Conservation (phyloP, 129 eudicot genomes). For the Centella asiatica region DNA sequence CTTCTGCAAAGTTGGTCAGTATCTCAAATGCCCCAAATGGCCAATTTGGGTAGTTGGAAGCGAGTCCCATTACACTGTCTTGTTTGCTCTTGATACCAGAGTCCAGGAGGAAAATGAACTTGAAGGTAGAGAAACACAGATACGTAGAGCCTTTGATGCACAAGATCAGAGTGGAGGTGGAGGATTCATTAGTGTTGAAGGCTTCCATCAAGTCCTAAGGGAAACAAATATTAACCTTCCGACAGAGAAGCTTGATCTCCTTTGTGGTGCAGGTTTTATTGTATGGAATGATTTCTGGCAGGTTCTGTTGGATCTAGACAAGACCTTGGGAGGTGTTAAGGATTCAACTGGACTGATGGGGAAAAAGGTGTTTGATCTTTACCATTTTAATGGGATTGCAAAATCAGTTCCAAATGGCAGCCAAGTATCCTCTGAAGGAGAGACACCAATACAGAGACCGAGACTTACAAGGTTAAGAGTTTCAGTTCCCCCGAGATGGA, state of each 20-base stretch:
- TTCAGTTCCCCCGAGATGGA: slow-evolving; percentile 95
- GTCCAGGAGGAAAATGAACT: slow-evolving; percentile 90
- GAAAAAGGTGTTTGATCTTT: slow-evolving; percentile 77
- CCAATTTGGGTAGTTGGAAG: slow-evolving; percentile 98
- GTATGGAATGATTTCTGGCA: slow-evolving; percentile 99
- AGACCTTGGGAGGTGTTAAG: slow-evolving; percentile 70
- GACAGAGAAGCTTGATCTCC: slow-evolving; percentile 50
- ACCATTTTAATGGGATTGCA: slow-evolving; percentile 94
- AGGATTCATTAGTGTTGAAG: slow-evolving; percentile 82
- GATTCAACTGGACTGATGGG: slow-evolving; percentile 91
- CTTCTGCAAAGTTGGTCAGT: slow-evolving; percentile 84
- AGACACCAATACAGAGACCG: slow-evolving; percentile 62
- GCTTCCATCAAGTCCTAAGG: slow-evolving; percentile 70
- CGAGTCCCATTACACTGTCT: slow-evolving; percentile 88
- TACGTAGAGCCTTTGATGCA: slow-evolving; percentile 86
- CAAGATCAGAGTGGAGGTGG: slow-evolving; percentile 99
- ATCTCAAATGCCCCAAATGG: slow-evolving; percentile 81
- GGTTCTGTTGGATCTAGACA: slow-evolving; percentile 73
- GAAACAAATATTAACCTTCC: slow-evolving; percentile 62
- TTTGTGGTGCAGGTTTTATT: slow-evolving; percentile 65
- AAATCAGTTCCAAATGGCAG: slow-evolving; percentile 53
- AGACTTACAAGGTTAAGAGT: slow-evolving; percentile 73
- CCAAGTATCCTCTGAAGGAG: slow-evolving; percentile 39
- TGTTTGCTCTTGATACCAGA: slow-evolving; percentile 65
- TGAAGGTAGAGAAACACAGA: slow-evolving; percentile 68